Evolutionary conservation across 108 stramenopile species (phyloP), one percentile per base, ranked within the genome.

Genomic region (Nitzschia palea): DNA sequence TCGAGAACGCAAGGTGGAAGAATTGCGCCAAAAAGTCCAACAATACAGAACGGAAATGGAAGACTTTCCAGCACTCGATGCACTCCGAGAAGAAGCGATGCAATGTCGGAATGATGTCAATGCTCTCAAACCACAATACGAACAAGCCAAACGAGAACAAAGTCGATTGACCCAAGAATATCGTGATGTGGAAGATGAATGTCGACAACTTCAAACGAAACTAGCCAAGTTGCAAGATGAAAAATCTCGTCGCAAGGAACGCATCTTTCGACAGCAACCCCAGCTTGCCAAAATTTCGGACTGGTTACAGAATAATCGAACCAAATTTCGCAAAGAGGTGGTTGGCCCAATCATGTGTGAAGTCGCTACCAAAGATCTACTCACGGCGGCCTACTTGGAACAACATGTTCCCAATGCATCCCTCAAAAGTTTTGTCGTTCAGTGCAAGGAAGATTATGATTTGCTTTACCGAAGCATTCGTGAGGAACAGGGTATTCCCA

Each of bases 271-370:
- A 14, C 37, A 70, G 50, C 35, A 61, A 20, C 63, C 61, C 10
- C 33, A 85, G 27, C 50, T 91, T 25, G 69, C 68, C 59, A 62
- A 80, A 31, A 71, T 77, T 53, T 74, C 63, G 52, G 56, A 79
- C 3, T 95, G 76, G 72, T 68, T 95, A 8, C 70, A 84, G 20
- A 20, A 80, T 2, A 86, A 95, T 68, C 68, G 83, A 12, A 80
- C 80, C 36, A 44, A 65, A 43, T 95, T 95, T 67, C 85, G 94
- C 30, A 77, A 68, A 44, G 78, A 75, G 10, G 89, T 95, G n/a
- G 68, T 73, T 35, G 94, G 94, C 4, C 94, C 94, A 0, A 64
- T 95, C 28, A 82, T 74, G 27, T 83, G 84, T 52, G 90, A 91
- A 52, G 68, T 95, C 14, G 71, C 84, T 32, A 68, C 88, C 15